Evolutionary conservation across 1,284 basidiomycete species (phyloP).

Genomic region (Irpex rosettiformis): DNA sequence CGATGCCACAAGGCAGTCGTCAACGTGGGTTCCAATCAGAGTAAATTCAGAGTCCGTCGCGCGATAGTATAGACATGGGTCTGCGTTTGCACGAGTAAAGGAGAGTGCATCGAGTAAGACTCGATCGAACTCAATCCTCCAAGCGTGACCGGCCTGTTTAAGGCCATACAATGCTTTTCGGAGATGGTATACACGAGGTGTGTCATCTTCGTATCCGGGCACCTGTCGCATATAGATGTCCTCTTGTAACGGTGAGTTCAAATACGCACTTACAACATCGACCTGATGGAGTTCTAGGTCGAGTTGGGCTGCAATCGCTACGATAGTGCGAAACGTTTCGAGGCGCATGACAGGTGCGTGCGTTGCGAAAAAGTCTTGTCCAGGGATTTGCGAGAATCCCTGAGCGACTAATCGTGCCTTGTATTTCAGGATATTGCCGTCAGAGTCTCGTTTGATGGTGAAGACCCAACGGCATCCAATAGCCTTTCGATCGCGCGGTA

Average conservation of each 20-base stretch:
- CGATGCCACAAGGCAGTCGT: constrained; percentile 18
- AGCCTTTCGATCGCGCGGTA: constrained; percentile 21
- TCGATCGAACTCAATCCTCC: constrained; percentile 22
- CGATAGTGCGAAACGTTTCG: constrained; percentile 23
- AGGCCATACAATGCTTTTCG: constrained; percentile 26
- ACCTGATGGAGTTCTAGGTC: background rate
- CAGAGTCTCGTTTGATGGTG: constrained; percentile 25
- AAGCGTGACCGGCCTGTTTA: constrained; percentile 27
- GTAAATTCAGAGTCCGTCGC: background rate
- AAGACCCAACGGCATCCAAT: constrained; percentile 30
- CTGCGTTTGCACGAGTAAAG: constrained; percentile 14
- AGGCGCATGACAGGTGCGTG: constrained; percentile 28
- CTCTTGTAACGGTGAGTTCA: constrained; percentile 30
- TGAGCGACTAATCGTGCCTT: constrained; percentile 39
- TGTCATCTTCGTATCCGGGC: constrained; percentile 25
- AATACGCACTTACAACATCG: background rate
- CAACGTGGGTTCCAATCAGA: constrained; percentile 21
- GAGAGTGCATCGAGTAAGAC: constrained; percentile 6
- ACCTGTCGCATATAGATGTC: constrained; percentile 37
- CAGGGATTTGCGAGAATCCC: constrained; percentile 36
- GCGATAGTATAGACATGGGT: constrained; percentile 18
- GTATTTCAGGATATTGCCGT: constrained; percentile 24
- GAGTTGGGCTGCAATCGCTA: constrained; percentile 23
- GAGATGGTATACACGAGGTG: constrained; percentile 15
- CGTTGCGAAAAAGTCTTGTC: constrained; percentile 35